Evolutionary conservation across 2,329 filamentous ascomycete species (phyloP).

Genomic region (Ascosphaera aggregata): DNA sequence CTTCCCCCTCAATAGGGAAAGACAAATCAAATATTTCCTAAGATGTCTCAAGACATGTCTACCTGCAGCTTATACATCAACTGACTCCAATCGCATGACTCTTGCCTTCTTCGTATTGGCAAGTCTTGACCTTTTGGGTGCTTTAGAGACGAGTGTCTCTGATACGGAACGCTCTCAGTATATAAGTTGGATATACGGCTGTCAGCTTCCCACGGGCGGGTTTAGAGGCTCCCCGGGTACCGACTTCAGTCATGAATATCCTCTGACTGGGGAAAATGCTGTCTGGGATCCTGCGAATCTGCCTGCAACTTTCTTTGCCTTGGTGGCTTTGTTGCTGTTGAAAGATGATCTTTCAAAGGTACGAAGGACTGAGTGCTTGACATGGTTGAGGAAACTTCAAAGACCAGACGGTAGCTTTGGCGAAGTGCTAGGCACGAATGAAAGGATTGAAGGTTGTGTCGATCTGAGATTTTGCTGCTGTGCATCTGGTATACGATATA

Average conservation of each 20-base stretch:
- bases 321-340: constrained; percentile 47
- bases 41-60: constrained; percentile 65
- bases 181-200: constrained; percentile 58
- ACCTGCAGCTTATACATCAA: constrained; percentile 61
- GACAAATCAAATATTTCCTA: constrained; percentile 79
- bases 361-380: constrained; percentile 39
- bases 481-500: constrained; percentile 59
- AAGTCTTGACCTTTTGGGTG: constrained; percentile 57
- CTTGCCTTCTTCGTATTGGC: constrained; percentile 77
- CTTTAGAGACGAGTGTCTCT: constrained; percentile 31
- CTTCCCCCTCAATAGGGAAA: constrained; percentile 23
- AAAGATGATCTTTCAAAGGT: constrained; percentile 42
- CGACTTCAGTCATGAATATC: constrained; percentile 23
- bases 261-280: constrained; percentile 26
- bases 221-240: constrained; percentile 70
- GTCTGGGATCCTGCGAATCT: constrained; percentile 58
- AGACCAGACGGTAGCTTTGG: constrained; percentile 76
- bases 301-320: constrained; percentile 71
- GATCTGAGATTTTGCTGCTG: constrained; percentile 82
- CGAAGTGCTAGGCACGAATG: constrained; percentile 43
- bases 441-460: constrained; percentile 46
- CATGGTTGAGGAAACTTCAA: constrained; percentile 57
- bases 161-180: constrained; percentile 30
- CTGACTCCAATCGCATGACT: constrained; percentile 75
- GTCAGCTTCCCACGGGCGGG: constrained; percentile 63